phyloP scores from a whole-genome alignment of 768 basidiomycete species.

The Rhodocollybia butyracea region DNA sequence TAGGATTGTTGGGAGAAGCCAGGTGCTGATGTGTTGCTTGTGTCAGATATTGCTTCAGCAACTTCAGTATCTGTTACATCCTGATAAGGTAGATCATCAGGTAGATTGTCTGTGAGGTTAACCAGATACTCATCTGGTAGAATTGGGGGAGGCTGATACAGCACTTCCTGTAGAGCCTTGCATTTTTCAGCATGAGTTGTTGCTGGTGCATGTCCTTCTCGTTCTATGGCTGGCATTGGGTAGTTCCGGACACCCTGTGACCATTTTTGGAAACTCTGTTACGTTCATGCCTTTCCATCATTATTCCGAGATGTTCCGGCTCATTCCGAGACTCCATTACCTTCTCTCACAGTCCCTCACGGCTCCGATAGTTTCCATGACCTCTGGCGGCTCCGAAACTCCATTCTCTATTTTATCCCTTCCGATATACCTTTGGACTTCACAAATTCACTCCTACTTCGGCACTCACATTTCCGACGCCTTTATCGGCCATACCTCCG shows the following conservation, averaged over 20 bases:
- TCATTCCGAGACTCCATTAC: no score
- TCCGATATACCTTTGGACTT: no score
- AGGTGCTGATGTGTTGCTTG: conserved; percentile 18
- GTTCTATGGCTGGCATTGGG: conserved; percentile 20
- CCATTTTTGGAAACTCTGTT: conserved; percentile 20
- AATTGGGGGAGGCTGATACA: background rate
- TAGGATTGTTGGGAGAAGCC: conserved; percentile 21
- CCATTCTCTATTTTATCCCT: no score
- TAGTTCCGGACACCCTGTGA: conserved; percentile 21
- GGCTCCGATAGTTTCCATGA: no score
- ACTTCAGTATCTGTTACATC: conserved; percentile 18
- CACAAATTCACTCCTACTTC: no score
- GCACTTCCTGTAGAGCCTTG: background rate
- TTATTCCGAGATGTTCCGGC: no score
- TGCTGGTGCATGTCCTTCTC: conserved; percentile 7
- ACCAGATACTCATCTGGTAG: background rate
- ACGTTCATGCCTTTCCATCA: no score
- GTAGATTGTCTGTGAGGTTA: background rate
- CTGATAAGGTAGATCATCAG: conserved; percentile 14
- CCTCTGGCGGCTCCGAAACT: no score
- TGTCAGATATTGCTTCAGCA: conserved; percentile 15
- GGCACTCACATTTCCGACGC: no score
- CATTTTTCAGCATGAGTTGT: background rate
- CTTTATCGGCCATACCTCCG: no score
- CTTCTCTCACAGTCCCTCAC: no score